A percentile compares a stretch with the other conserved stretches of the same genome.
These are phyloP conservation scores for Kwoniella heveanensis DNA, from an alignment of 768 basidiomycete genomes.

Conservation along the genomic window DNA sequence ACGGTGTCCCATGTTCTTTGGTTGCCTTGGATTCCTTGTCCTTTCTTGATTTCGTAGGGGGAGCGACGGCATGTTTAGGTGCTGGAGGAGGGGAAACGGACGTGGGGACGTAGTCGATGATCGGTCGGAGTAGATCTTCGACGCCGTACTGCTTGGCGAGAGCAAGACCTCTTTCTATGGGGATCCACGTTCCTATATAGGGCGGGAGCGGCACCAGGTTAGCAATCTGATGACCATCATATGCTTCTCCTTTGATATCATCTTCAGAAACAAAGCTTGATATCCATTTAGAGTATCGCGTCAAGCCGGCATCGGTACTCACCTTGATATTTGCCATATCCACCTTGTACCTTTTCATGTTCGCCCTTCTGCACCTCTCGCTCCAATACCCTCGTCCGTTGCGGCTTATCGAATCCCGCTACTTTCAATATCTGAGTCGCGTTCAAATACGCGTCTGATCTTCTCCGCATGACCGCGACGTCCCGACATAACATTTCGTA, in stretches of 20 bases:
- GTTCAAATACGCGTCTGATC: constrained; percentile 96
- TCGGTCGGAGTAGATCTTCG: constrained; percentile 79
- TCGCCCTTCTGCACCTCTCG: constrained; percentile 98
- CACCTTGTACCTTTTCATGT: constrained; percentile 98
- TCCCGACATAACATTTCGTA: constrained; percentile 55
- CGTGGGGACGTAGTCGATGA: constrained; percentile 89
- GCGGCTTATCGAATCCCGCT: constrained; percentile 98
- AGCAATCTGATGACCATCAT: too few relatives aligned
- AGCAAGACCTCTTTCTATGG: constrained; percentile 80
- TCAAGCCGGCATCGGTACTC: constrained; percentile 29
- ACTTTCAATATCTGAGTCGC: constrained; percentile 96
- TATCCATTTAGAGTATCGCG: too few relatives aligned
- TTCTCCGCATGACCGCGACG: constrained; percentile 95
- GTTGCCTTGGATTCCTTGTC: constrained; percentile 40
- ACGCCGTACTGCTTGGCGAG: constrained; percentile 93
- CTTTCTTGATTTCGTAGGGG: constrained; percentile 59
- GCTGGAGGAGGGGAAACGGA: constrained; percentile 81
- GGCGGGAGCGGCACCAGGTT: too few relatives aligned
- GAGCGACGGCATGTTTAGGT: constrained; percentile 89
- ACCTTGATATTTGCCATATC: constrained; percentile 99
- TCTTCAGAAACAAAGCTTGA: too few relatives aligned
- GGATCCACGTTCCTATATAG: constrained; percentile 95
- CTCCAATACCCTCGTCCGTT: constrained; percentile 93
- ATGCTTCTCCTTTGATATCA: too few relatives aligned
- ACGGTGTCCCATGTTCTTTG: constrained; percentile 40